These are phyloP conservation scores for Irpex sp. DNA, from an alignment of 1,284 basidiomycete species.

Conservation along the genomic window DNA sequence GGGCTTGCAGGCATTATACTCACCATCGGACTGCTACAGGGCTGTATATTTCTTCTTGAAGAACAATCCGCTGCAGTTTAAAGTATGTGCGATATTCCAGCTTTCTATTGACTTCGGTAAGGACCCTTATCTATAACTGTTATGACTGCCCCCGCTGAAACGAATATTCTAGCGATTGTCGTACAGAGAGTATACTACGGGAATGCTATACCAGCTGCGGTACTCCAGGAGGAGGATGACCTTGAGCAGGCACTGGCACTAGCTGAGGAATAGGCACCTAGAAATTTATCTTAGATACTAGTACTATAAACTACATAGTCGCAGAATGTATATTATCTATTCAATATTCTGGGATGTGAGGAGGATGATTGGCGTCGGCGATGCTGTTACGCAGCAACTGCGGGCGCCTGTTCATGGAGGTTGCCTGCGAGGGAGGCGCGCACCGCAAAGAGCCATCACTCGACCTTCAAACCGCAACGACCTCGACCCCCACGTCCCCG, in stretches of 20 bases:
- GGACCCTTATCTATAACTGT: constrained; percentile 31
- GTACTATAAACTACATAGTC: not conserved
- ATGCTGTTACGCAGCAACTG: not conserved
- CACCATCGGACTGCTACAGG: constrained; percentile 42
- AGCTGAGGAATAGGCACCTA: constrained; percentile 56
- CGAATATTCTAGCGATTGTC: constrained; percentile 64
- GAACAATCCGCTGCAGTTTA: constrained; percentile 79
- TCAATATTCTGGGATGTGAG: not conserved
- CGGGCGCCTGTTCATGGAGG: not conserved
- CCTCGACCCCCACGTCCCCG: constrained; percentile 10
- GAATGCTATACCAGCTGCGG: constrained; percentile 59
- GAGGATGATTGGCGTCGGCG: not conserved
- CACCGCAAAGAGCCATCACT: constrained; percentile 4
- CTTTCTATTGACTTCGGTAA: constrained; percentile 79
- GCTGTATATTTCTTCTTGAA: constrained; percentile 84
- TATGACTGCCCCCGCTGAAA: constrained; percentile 19
- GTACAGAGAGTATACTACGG: constrained; percentile 80
- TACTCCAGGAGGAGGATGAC: constrained; percentile 69
- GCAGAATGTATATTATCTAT: not conserved
- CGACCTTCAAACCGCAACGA: constrained; percentile 3
- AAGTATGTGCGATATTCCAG: constrained; percentile 85
- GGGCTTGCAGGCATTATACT: constrained; percentile 14
- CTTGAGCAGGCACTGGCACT: constrained; percentile 77
- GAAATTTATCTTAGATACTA: not conserved
- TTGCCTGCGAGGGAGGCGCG: constrained; percentile 4